Percentiles rank a stretch among this genome's conserved stretches.
Evolutionary conservation across 2,329 filamentous ascomycete species (phyloP).

Genomic region (Ophiostoma populinum): DNA sequence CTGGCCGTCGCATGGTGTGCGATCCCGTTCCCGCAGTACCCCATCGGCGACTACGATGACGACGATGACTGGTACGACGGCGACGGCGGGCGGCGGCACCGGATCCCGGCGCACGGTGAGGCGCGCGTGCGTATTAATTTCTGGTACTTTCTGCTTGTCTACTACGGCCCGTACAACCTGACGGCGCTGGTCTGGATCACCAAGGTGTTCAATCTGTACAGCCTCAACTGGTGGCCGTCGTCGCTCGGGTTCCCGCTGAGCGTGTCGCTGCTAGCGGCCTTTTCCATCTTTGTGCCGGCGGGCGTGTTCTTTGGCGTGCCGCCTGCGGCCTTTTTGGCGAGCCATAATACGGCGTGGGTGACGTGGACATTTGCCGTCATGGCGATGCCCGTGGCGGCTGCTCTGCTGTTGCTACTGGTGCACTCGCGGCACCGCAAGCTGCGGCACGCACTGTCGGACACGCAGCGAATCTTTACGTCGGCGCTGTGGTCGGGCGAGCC

Average conservation of each 20-base stretch:
- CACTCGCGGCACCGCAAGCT: slow-evolving; percentile 46
- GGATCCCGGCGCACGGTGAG: slow-evolving; percentile 42
- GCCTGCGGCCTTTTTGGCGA: slow-evolving; percentile 33
- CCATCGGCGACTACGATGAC: slow-evolving; percentile 28
- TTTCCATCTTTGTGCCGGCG: slow-evolving; percentile 42
- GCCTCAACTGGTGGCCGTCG: slow-evolving; percentile 53
- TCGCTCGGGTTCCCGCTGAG: slow-evolving; percentile 48
- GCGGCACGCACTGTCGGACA: slow-evolving; percentile 44
- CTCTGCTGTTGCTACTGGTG: slow-evolving; percentile 44
- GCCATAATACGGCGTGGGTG: slow-evolving; percentile 51
- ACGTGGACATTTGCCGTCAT: slow-evolving; percentile 54
- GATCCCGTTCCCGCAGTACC: slow-evolving; percentile 46
- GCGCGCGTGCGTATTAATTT: slow-evolving; percentile 49
- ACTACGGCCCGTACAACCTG: slow-evolving; percentile 52
- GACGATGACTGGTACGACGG: slow-evolving; percentile 12
- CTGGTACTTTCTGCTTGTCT: slow-evolving; percentile 55
- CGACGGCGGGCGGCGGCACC: slow-evolving; percentile 17
- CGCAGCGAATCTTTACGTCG: slow-evolving; percentile 48
- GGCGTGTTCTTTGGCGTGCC: slow-evolving; percentile 37
- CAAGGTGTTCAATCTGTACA: slow-evolving; percentile 55
- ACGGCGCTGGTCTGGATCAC: slow-evolving; percentile 55
- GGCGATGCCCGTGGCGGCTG: slow-evolving; percentile 50
- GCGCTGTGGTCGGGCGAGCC: slow-evolving; percentile 48
- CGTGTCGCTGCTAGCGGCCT: slow-evolving; percentile 38
- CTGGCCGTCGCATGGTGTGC: slow-evolving; percentile 48